Evolutionary conservation across 495 filamentous ascomycete species (phyloP), one percentile per base, ranked within the genome.

Genomic region (Penicillium nucicola): DNA sequence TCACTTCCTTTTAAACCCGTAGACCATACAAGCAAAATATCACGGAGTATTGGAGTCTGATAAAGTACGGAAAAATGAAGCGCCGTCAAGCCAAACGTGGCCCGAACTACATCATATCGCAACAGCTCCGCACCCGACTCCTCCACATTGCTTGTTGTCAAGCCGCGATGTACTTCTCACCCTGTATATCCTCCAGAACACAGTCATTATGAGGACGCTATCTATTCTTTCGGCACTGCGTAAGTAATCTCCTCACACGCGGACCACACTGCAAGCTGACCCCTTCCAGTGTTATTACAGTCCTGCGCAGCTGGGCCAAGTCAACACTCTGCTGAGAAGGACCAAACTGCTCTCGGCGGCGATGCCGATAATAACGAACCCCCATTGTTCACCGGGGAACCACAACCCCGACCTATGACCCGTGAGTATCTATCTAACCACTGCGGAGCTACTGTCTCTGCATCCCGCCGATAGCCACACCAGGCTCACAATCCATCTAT

Each of bases 61-160:
- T 4, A 28, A 28, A 28, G 25, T 28, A 28, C 66, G 69, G 69
- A 53, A 59, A 64, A 74, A 74, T 65, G 60, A 71, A 70, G 52
- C 66, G 68, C 69, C 67, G 71, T 67, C 57, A 58, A 61, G 69
- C 65, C 71, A 75, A 67, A 28, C 25, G 71, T 75, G 71, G 69
- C 71, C 69, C 58, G 46, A 50, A 59, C 52, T 50, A 58, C 53
- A 57, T 64, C 55, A 64, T 50, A 34, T 37, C 41, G 34, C 38
- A 14, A 44, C 35, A 39, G 30, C 34, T 28, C 38, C 48, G 35
- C 35, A 35, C 52, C 48, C 39, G 32, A 17, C 17, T 50, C 48
- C 37, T 40, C 15, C 14, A 36, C 33, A 23, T 38, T 42, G 45
- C 15, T 19, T 45, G 23, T 33, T 33, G 23, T 30, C 35, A 53